Evolutionary conservation across 352 stramenopile species (phyloP).

Genomic region (Blastocystis sp.): DNA sequence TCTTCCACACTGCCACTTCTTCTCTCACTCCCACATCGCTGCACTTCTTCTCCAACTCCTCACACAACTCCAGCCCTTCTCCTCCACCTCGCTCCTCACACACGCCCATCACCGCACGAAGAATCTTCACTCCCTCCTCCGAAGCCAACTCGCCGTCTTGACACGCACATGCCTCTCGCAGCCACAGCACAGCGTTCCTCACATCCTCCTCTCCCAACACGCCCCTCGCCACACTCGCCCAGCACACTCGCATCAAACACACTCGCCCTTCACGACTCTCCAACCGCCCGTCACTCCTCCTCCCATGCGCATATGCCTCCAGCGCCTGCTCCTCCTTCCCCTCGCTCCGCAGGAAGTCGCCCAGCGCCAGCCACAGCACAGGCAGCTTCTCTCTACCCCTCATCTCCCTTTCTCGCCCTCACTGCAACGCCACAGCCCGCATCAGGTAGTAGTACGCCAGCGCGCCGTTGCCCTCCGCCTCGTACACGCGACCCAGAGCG

Average conservation of each 20-base stretch:
- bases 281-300: not conserved
- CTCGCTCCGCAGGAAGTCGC: not conserved
- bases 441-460: constrained; percentile 56
- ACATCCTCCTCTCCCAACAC: not conserved
- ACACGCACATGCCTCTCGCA: not conserved
- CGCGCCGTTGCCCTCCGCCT: not conserved
- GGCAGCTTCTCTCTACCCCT: constrained; percentile 5
- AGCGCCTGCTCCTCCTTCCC: not conserved
- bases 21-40: no score
- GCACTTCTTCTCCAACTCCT: not conserved
- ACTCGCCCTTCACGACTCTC: not conserved
- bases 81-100: not conserved
- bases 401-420: not conserved
- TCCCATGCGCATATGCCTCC: constrained; percentile 6
- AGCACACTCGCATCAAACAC: constrained; percentile 9
- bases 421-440: constrained; percentile 30
- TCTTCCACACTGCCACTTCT: not conserved
- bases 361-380: constrained; percentile 31
- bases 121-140: not conserved
- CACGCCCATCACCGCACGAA: not conserved
- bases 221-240: not conserved
- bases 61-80: not conserved
- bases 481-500: constrained; percentile 26
- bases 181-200: not conserved
- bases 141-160: not conserved